Conservation (phyloP, 768 basidiomycete genomes). For the Boletus subcaerulescens region DNA sequence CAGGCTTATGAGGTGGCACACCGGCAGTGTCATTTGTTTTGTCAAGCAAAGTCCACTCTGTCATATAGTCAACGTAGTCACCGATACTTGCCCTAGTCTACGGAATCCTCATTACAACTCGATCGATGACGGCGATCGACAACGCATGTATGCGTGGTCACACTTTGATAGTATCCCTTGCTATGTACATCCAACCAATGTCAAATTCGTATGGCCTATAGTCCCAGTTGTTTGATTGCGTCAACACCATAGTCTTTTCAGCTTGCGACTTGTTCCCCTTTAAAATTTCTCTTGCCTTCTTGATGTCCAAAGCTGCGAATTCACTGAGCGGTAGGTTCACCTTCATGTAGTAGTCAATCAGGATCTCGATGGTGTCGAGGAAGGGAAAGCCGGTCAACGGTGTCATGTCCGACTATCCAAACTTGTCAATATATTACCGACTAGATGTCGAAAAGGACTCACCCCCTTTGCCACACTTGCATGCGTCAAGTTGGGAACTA, state of each 20-base stretch:
- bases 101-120: too few species aligned
- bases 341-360: too few species aligned
- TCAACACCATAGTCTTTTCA: constrained; percentile 4
- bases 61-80: too few species aligned
- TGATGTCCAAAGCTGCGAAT: neutral
- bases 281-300: neutral
- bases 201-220: too few species aligned
- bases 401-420: neutral
- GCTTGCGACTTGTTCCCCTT: constrained; percentile 5
- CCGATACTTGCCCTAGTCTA: too few species aligned
- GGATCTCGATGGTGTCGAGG: constrained; percentile 2
- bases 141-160: too few species aligned
- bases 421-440: neutral
- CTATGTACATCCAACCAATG: too few species aligned
- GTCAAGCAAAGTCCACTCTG: too few species aligned
- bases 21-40: too few species aligned
- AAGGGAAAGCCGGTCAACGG: neutral
- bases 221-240: neutral
- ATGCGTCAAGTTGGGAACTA: constrained; percentile 8
- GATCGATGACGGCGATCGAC: too few species aligned
- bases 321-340: neutral
- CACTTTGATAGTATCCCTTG: too few species aligned
- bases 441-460: neutral
- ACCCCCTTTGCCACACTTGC: neutral
- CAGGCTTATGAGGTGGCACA: too few species aligned